phyloP scores from a whole-genome alignment of 2,329 filamentous ascomycete species.

The Monilinia fructigena region DNA sequence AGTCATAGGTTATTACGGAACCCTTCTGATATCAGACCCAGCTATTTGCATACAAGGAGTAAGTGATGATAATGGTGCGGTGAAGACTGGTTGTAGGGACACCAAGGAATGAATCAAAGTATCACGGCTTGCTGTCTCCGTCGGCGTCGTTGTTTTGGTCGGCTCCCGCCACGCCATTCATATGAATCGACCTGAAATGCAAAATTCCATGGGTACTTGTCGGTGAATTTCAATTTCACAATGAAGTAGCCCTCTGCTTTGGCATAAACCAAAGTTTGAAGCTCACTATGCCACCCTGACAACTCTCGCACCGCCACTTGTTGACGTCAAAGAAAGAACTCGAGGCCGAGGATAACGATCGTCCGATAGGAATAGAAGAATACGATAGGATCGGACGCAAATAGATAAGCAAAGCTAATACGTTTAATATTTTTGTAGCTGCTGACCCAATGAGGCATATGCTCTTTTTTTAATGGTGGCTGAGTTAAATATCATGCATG shows the following conservation, averaged over 20 bases:
- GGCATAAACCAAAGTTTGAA: slow-evolving; percentile 14
- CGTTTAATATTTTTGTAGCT: not conserved
- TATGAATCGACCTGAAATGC: not conserved
- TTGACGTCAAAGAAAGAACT: slow-evolving; percentile 16
- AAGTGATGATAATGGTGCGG: not conserved
- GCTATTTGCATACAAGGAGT: not conserved
- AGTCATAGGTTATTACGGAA: not conserved
- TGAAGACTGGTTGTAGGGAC: not conserved
- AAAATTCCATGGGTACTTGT: not conserved
- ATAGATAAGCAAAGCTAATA: slow-evolving; percentile 8
- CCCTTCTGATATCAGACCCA: not conserved
- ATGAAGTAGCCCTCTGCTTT: slow-evolving; percentile 7
- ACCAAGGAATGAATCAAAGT: not conserved
- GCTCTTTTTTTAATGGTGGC: not conserved
- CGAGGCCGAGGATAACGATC: not conserved
- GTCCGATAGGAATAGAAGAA: slow-evolving; percentile 7
- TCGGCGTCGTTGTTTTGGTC: not conserved
- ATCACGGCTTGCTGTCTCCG: not conserved
- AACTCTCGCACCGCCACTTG: slow-evolving; percentile 15
- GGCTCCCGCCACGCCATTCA: not conserved
- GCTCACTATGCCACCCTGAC: slow-evolving; percentile 18
- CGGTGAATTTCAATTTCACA: not conserved
- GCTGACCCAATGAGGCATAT: not conserved
- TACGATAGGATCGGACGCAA: not conserved
- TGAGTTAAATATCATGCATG: slow-evolving; percentile 8